Percentiles rank a stretch among this genome's conserved stretches.
These are phyloP conservation scores for Thielaviopsis musarum DNA, from an alignment of 2,329 filamentous ascomycete genomes.

Conservation along the genomic window DNA sequence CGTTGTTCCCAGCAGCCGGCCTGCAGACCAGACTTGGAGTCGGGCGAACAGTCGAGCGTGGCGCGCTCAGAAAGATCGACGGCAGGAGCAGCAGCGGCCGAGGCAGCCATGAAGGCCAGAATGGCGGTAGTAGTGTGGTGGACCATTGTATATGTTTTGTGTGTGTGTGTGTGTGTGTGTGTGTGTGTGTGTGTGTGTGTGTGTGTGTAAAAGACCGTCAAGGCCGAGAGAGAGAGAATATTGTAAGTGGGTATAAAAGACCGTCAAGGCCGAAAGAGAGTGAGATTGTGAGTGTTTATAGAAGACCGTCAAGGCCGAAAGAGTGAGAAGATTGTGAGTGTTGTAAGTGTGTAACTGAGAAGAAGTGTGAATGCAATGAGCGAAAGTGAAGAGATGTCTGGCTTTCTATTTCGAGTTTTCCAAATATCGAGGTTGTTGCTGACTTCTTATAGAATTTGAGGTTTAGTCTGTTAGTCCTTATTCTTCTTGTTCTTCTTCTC, in stretches of 20 bases:
- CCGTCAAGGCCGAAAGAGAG: no score
- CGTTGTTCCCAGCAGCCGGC: conserved; percentile 7
- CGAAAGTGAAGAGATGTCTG: background rate
- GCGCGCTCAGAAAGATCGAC: background rate
- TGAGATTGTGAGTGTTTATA: no score
- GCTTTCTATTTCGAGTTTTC: background rate
- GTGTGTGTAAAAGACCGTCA: background rate
- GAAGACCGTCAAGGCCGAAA: no score
- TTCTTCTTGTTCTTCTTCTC: no score
- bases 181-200: background rate
- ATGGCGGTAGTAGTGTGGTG: background rate
- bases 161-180: background rate
- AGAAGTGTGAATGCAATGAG: background rate
- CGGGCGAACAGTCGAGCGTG: conserved; percentile 5
- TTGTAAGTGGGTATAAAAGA: no score
- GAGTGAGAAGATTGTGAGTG: no score
- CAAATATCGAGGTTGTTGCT: background rate
- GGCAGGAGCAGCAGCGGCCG: background rate
- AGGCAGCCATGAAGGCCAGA: background rate
- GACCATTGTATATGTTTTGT: background rate
- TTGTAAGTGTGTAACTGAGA: no score
- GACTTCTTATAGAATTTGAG: background rate
- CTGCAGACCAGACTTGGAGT: conserved; percentile 1
- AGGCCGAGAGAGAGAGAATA: background rate
- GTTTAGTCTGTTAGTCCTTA: no score